Base-by-base conservation (phyloP, 2,329 filamentous ascomycete genomes). In the Beauveria caledonica region DNA sequence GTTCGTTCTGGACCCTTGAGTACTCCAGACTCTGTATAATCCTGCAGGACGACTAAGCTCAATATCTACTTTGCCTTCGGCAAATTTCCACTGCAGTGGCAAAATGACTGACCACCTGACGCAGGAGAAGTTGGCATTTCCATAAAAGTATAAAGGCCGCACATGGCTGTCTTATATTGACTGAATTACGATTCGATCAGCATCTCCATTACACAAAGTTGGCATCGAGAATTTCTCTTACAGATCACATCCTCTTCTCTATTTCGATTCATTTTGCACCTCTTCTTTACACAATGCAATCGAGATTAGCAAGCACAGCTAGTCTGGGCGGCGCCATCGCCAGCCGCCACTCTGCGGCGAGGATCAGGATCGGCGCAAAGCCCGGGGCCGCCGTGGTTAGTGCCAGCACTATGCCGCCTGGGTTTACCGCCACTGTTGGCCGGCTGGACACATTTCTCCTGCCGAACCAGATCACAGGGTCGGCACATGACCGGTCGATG, bases 371-470 rank as follows among this genome's bases (percentile, higher is more conserved):
- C 40, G 3, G 19, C 49, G 21, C 54, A 4, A 57, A 19, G 15
- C 48, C 9, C 2, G 23, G 40, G 29, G 6, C 15, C 13, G 21
- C 50, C 50, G 11, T 33, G 5, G 10, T 5, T 23, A 21, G 19
- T 13, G 52, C 9, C 33, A 50, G 62, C 40, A 63, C 65, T 3
- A 66, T 71, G 62, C 70, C 70, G 1, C 69, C 69, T 7, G 70
- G 68, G 3, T 69, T 66, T 57, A 58, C 36, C 8, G 68, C 68
- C 36, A 57, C 46, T 1, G 56, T 69, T 29, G 68, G 65, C 19
- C 44, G 68, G 3, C 69, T 79, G 7, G 68, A 76, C 60, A 78
- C 76, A 1, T 79, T 79, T 58, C 63, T 66, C n/a, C 66, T 80
- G 2, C 77, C 77, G 3, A 64, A 69, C 0, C 66, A 62, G 7